A percentile compares a stretch with the other conserved stretches of the same genome.
phyloP scores from a whole-genome alignment of 163 green algal genomes.

The Scenedesmus sp. region DNA sequence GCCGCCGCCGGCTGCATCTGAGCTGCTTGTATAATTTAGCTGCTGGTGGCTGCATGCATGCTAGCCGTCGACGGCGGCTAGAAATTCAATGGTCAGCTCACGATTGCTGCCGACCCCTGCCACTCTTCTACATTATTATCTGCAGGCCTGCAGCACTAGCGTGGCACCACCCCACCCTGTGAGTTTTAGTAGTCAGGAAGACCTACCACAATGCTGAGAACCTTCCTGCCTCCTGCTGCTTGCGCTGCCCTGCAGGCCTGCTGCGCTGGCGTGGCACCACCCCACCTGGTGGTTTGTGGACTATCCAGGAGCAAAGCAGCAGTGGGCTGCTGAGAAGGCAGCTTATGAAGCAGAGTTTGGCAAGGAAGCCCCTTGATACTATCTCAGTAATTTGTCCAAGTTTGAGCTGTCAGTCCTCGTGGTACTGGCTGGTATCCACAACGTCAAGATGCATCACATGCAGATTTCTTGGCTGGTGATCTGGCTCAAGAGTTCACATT shows the following conservation, averaged over 20 bases:
- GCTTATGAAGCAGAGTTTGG: slow-evolving; percentile 14
- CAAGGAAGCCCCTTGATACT: background rate
- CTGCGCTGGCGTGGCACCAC: slow-evolving; percentile 34
- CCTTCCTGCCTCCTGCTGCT: background rate
- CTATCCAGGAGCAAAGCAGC: background rate
- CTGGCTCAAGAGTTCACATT: no score
- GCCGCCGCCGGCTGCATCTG: no score
- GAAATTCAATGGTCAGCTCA: no score
- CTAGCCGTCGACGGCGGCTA: no score
- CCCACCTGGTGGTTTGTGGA: slow-evolving; percentile 33
- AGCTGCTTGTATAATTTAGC: no score
- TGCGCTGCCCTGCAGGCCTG: background rate
- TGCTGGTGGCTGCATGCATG: no score
- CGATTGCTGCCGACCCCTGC: background rate
- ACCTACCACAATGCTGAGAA: background rate
- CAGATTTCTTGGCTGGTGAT: no score
- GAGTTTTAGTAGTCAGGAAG: background rate
- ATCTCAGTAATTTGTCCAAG: no score
- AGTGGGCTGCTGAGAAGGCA: background rate
- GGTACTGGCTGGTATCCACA: no score
- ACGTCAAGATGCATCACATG: no score
- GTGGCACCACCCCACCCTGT: slow-evolving; percentile 17
- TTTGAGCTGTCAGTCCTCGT: background rate
- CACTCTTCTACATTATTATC: background rate
- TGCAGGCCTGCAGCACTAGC: slow-evolving; percentile 16